Base-by-base conservation (phyloP, 176 grass and related monocot genomes). In the Oryza punctata region DNA sequence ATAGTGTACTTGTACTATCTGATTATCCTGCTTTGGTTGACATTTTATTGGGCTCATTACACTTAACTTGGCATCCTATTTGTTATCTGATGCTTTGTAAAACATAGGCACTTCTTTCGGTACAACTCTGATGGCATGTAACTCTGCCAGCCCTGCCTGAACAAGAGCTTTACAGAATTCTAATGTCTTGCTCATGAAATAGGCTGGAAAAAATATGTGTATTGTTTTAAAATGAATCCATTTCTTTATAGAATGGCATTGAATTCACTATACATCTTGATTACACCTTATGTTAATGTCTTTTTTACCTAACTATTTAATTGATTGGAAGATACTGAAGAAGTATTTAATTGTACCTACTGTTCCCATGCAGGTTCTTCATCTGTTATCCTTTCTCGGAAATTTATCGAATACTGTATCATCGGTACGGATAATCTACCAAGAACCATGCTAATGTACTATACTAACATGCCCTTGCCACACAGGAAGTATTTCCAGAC, bases 401-500 rank as follows among this genome's bases (percentile, higher is more conserved):
- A 92, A 73, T 94, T 98, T 61, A 44, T 90, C 2, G 89, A 98
- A 35, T 92, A 95, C n/a, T 93, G 91, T 77, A 92, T 95, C 37
- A 13, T 89, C 1, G 93, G 91, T 77, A 84, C 81, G 26, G 88
- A 95, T 59, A 98, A 95, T 88, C 86, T 98, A 30, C 93, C 96
- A 33, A 89, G 96, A 90, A 95, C 82, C 74, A 81, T 95, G 76
- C 83, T 98, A 72, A 94, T 98, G 93, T 98, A 98, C 77, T 90
- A 94, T 75, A 81, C 87, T 85, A 98, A 98, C 87, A 89, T 88
- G 68, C 80, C 83, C 8, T 69, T 94, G 72, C 83, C 96, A 32
- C 91, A 94, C 41, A 86, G 28, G 49, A 95, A 94, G 75, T 95
- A 95, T 87, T 98, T 95, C 87, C 96, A 98, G 40, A 98, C 96